phyloP scores from a whole-genome alignment of 768 basidiomycete genomes.

The Boletus eberwhitei region DNA sequence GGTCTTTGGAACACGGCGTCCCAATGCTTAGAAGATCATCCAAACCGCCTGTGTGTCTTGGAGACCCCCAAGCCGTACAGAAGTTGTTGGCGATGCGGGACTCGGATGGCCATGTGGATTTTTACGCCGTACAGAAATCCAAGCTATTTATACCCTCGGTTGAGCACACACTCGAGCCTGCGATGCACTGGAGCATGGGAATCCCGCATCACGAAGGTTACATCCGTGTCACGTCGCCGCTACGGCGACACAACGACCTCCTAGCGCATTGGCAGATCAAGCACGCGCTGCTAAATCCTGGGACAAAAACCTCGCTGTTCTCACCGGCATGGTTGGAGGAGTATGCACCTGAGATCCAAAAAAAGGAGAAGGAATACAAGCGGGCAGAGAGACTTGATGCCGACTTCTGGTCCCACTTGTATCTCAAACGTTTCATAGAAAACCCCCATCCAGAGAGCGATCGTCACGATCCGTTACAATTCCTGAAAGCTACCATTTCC shows the following conservation, averaged over 20 bases:
- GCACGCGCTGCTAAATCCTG: constrained; percentile 50
- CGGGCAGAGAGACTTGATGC: constrained; percentile 33
- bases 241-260: constrained; percentile 82
- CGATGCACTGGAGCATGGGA: constrained; percentile 66
- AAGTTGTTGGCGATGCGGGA: constrained; percentile 50
- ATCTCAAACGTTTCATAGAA: constrained; percentile 38
- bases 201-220: constrained; percentile 78
- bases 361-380: constrained; percentile 35
- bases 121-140: constrained; percentile 32
- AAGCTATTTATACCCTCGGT: constrained; percentile 36
- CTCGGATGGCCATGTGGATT: constrained; percentile 42
- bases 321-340: constrained; percentile 42
- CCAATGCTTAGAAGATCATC: constrained; percentile 61
- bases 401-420: constrained; percentile 41
- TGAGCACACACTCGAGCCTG: constrained; percentile 50
- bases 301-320: constrained; percentile 41
- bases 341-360: constrained; percentile 38
- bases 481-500: constrained; percentile 26
- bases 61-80: constrained; percentile 35
- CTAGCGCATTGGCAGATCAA: constrained; percentile 94
- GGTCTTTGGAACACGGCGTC: constrained; percentile 56
- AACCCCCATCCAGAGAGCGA: constrained; percentile 16
- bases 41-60: constrained; percentile 29
- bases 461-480: constrained; percentile 27
- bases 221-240: constrained; percentile 76